Conservation (phyloP, 257 asterid genomes). For the Nicotiana attenuata region DNA sequence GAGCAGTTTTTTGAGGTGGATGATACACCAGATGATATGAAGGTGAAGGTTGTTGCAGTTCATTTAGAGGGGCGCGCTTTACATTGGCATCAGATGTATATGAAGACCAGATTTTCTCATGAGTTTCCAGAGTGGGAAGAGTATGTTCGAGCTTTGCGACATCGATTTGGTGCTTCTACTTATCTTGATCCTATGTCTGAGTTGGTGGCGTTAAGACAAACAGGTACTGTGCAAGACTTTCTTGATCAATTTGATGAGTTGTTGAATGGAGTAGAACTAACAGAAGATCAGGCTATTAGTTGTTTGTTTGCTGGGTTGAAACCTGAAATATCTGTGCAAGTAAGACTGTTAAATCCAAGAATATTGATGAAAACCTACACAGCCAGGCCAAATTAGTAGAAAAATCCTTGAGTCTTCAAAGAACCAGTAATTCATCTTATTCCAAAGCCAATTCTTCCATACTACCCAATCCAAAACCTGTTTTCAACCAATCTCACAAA, state of each 20-base stretch:
- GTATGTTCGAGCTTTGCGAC: background rate
- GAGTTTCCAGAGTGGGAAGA: background rate
- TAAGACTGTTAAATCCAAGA: background rate
- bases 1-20: too few relatives aligned
- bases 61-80: too few relatives aligned
- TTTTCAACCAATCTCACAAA: too few relatives aligned
- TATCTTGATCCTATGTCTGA: background rate
- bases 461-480: too few relatives aligned
- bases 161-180: background rate
- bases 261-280: background rate
- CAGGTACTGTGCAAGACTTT: background rate
- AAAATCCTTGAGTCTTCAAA: too few relatives aligned
- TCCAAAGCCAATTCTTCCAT: too few relatives aligned
- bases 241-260: background rate
- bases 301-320: background rate
- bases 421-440: too few relatives aligned
- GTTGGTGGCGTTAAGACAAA: background rate
- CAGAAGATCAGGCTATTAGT: background rate
- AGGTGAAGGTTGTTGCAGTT: too few relatives aligned
- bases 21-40: too few relatives aligned
- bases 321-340: background rate
- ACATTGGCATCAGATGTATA: too few relatives aligned
- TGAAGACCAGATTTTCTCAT: too few relatives aligned
- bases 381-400: too few relatives aligned
- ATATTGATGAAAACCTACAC: background rate